Evolutionary conservation across 345 rosid genomes (phyloP).

Genomic region (Populus nigra): DNA sequence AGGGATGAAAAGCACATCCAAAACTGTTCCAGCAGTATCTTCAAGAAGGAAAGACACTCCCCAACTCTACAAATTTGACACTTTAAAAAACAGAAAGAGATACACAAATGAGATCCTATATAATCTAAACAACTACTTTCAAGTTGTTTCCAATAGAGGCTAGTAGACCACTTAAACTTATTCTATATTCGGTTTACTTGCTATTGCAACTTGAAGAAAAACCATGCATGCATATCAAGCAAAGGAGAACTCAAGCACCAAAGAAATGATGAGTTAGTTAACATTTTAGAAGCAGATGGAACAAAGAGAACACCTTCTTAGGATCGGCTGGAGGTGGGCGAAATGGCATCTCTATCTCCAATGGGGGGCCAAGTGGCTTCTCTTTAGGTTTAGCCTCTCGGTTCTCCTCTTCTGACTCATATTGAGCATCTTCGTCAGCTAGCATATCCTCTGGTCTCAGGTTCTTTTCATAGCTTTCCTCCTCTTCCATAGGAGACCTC

Average conservation of each 20-base stretch:
- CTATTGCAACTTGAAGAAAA: not conserved
- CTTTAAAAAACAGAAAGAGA: not conserved
- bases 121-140: not conserved
- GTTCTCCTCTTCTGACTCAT: constrained; percentile 83
- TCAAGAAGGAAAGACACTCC: not conserved
- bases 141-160: not conserved
- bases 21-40: not conserved
- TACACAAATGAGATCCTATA: not conserved
- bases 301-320: constrained; percentile 48
- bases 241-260: not conserved
- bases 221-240: not conserved
- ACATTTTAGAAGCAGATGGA: not conserved
- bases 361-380: constrained; percentile 88
- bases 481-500: constrained; percentile 84
- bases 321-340: constrained; percentile 79
- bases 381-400: constrained; percentile 68
- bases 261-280: not conserved
- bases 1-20: not conserved
- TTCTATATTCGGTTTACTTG: not conserved
- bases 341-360: constrained; percentile 85
- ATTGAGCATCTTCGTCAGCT: constrained; percentile 71
- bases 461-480: constrained; percentile 67
- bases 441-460: constrained; percentile 70
- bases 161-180: not conserved
- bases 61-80: not conserved